Conservation (phyloP, 139 green algal species). For the Chlamydomonas urium region DNA sequence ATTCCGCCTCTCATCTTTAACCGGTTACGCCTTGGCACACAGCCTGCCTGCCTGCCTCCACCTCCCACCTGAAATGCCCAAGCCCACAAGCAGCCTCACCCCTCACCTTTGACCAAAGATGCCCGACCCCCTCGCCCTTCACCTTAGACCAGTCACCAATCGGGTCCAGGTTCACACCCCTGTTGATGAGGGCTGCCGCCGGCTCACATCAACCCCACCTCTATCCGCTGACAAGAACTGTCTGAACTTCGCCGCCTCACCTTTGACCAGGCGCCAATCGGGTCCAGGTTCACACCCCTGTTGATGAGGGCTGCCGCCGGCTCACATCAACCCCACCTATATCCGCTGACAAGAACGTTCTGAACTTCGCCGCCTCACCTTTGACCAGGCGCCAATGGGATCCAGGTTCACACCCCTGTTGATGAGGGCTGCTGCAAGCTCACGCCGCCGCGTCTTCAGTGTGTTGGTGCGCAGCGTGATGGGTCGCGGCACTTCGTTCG, state of each 20-base stretch:
- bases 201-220: too few relatives aligned
- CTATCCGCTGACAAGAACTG: too few relatives aligned
- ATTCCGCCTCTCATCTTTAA: too few relatives aligned
- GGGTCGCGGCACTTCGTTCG: slow-evolving; percentile 66
- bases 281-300: slow-evolving; percentile 96
- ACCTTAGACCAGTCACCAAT: slow-evolving; percentile 96
- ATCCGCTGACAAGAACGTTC: too few relatives aligned
- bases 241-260: too few relatives aligned
- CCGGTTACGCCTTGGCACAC: too few relatives aligned
- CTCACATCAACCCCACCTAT: too few relatives aligned
- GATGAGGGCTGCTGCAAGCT: slow-evolving; percentile 94
- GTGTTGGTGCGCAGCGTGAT: slow-evolving; percentile 77
- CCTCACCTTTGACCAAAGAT: too few relatives aligned
- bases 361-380: slow-evolving; percentile 52
- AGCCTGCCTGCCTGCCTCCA: too few relatives aligned
- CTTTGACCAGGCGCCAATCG: slow-evolving; percentile 95
- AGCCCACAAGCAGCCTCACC: too few relatives aligned
- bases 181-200: slow-evolving; percentile 89
- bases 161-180: slow-evolving; percentile 97
- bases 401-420: slow-evolving; percentile 97
- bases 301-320: slow-evolving; percentile 93
- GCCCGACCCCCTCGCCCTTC: too few relatives aligned
- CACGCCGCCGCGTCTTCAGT: slow-evolving; percentile 85
- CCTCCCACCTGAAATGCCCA: too few relatives aligned
- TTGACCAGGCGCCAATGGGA: slow-evolving; percentile 94